phyloP scores from a whole-genome alignment of 805 yeast species.

The Yamadazyma nakazawae region DNA sequence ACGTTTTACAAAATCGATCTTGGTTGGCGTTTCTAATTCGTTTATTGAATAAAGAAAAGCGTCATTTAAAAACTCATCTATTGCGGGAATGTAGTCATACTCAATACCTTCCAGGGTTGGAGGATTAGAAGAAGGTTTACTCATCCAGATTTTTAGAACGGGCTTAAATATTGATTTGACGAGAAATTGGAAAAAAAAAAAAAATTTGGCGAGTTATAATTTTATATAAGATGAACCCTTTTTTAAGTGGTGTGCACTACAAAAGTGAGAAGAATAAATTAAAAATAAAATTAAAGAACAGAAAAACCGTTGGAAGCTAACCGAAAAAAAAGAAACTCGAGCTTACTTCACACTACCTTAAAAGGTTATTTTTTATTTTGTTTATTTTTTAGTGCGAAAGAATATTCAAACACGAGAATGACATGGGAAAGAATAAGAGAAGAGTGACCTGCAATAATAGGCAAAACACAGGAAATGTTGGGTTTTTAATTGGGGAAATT shows the following conservation, averaged over 20 bases:
- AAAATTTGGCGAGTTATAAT: background rate
- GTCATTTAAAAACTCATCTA: conserved; percentile 31
- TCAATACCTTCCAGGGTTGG: background rate
- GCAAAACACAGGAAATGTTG: background rate
- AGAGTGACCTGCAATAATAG: background rate
- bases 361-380: background rate
- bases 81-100: conserved; percentile 7
- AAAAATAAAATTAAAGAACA: conserved; percentile 1
- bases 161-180: background rate
- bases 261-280: background rate
- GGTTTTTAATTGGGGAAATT: too few relatives aligned
- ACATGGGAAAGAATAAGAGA: background rate
- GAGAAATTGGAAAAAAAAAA: background rate
- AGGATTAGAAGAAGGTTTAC: background rate
- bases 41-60: conserved; percentile 26
- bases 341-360: background rate
- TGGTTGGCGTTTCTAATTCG: conserved; percentile 14
- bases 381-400: background rate
- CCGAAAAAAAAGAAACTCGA: conserved; percentile 1
- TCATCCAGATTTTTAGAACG: background rate
- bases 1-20: conserved; percentile 17
- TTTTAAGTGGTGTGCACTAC: background rate
- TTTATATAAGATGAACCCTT: conserved; percentile 4
- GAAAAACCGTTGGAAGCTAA: conserved; percentile 2
- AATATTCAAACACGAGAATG: background rate